phyloP scores from a whole-genome alignment of 768 basidiomycete genomes.

The Lyophyllum semitale region DNA sequence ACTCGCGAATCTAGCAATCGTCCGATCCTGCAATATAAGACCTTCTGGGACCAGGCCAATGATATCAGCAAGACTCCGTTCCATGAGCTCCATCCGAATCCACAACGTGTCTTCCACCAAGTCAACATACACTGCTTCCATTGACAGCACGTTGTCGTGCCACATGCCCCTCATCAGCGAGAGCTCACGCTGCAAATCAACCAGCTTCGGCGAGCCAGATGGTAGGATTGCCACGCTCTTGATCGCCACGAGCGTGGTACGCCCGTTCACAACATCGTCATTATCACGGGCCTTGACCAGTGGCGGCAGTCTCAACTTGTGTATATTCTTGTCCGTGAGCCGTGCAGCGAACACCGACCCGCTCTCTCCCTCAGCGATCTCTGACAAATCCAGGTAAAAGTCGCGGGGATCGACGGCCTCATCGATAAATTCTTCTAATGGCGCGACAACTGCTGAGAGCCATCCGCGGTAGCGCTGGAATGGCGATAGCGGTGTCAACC shows the following conservation, averaged over 20 bases:
- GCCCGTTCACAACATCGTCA: slow-evolving; percentile 33
- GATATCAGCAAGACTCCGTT: slow-evolving; percentile 82
- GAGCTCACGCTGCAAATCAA: slow-evolving; percentile 64
- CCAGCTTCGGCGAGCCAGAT: slow-evolving; percentile 60
- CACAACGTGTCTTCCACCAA: slow-evolving; percentile 68
- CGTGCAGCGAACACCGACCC: slow-evolving; percentile 64
- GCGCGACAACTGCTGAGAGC: slow-evolving; percentile 60
- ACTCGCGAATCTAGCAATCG: slow-evolving; percentile 71
- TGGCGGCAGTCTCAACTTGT: slow-evolving; percentile 42
- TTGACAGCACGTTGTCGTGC: slow-evolving; percentile 63
- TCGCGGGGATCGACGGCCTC: slow-evolving; percentile 60
- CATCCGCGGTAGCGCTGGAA: slow-evolving; percentile 60
- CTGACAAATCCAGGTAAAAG: slow-evolving; percentile 67
- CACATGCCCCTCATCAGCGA: slow-evolving; percentile 54
- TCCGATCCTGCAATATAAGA: slow-evolving; percentile 63
- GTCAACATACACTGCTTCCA: slow-evolving; percentile 75
- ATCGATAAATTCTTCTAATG: slow-evolving; percentile 65
- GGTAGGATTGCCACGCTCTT: slow-evolving; percentile 69
- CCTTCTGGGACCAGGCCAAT: slow-evolving; percentile 64
- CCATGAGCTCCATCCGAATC: slow-evolving; percentile 92
- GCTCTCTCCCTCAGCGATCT: slow-evolving; percentile 84
- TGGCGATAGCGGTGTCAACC: slow-evolving; percentile 42
- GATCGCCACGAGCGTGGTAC: slow-evolving; percentile 64
- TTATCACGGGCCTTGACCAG: slow-evolving; percentile 38
- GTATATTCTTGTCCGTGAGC: slow-evolving; percentile 30